Evolutionary conservation across 129 eudicot genomes (phyloP).

Genomic region (Helianthus annuus): HanXRQr2.0-SUNRISE NC_035449.2:49506961-49507460

Average conservation of each 20-base stretch:
- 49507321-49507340: constrained; percentile 61
- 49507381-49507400: constrained; percentile 62
- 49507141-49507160: constrained; percentile 75
- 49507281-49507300: constrained; percentile 50
- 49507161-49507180: constrained; percentile 61
- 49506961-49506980: constrained; percentile 17
- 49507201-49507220: constrained; percentile 84
- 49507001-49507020: constrained; percentile 88
- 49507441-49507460: constrained; percentile 73
- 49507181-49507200: constrained; percentile 66
- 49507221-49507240: constrained; percentile 55
- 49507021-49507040: constrained; percentile 76
- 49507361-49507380: constrained; percentile 72
- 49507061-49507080: constrained; percentile 82
- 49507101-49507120: constrained; percentile 49
- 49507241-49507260: constrained; percentile 62
- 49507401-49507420: constrained; percentile 59
- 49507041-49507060: constrained; percentile 93
- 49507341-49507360: constrained; percentile 40
- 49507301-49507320: constrained; percentile 69
- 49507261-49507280: constrained; percentile 81
- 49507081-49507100: constrained; percentile 83
- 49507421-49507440: constrained; percentile 61
- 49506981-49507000: constrained; percentile 43
- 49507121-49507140: constrained; percentile 53